These are phyloP conservation scores for Nectriaceae sp. DNA, from an alignment of 2,329 filamentous ascomycete species.

Conservation along the genomic window DNA sequence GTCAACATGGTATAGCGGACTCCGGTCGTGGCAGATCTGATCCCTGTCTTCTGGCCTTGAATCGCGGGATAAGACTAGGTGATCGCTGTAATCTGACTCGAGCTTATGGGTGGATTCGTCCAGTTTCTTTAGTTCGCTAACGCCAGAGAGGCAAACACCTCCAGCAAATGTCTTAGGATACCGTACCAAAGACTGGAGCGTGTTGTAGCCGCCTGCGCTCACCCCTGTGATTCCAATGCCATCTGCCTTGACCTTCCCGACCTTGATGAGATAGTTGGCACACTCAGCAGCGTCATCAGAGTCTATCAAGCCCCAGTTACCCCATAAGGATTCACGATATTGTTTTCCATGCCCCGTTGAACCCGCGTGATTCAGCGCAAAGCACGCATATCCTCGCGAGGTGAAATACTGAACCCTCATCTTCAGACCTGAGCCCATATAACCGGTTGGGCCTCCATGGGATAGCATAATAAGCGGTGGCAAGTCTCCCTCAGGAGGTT, in stretches of 20 bases:
- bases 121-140: constrained; percentile 51
- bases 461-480: constrained; percentile 52
- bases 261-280: constrained; percentile 42
- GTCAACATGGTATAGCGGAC: constrained; percentile 50
- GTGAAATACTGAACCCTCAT: constrained; percentile 54
- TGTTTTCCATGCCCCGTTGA: constrained; percentile 52
- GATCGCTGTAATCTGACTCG: constrained; percentile 53
- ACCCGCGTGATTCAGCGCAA: constrained; percentile 54
- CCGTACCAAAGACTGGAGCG: constrained; percentile 49
- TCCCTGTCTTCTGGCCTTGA: constrained; percentile 41
- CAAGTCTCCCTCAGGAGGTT: constrained; percentile 35
- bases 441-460: constrained; percentile 54
- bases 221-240: constrained; percentile 51
- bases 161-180: constrained; percentile 50
- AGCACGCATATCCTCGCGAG: constrained; percentile 53
- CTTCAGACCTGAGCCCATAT: constrained; percentile 44
- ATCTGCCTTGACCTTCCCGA: constrained; percentile 37
- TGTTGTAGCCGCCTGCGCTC: constrained; percentile 56
- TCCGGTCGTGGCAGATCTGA: constrained; percentile 46
- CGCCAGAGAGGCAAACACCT: constrained; percentile 52
- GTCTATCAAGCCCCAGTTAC: constrained; percentile 53
- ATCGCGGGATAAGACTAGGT: constrained; percentile 41
- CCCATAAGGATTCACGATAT: constrained; percentile 51
- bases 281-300: constrained; percentile 51
- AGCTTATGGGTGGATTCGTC: constrained; percentile 55